Evolutionary conservation across 192 early-diverging fungal species (phyloP).

Genomic region (Entophlyctis luteolus): DNA sequence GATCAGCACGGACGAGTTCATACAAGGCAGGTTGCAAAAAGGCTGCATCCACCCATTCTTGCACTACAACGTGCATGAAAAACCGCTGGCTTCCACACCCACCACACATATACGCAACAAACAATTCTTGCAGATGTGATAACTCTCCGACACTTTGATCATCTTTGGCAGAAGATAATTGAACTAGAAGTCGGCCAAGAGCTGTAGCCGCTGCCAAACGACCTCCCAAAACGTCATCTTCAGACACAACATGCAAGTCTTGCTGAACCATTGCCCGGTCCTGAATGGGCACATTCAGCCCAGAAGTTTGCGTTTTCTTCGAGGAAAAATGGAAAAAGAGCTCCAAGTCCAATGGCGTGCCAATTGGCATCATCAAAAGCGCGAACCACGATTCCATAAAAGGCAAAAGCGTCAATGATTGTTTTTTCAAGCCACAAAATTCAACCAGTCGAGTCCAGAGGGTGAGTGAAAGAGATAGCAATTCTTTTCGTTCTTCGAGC

Average conservation of each 20-base stretch:
- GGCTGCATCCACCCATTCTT: slow-evolving; percentile 62
- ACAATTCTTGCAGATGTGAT: slow-evolving; percentile 37
- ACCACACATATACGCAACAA: slow-evolving; percentile 63
- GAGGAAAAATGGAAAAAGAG: slow-evolving; percentile 36
- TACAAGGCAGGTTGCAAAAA: background rate
- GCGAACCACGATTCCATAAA: slow-evolving; percentile 56
- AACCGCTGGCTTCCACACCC: slow-evolving; percentile 75
- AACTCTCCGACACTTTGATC: background rate
- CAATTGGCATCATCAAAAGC: slow-evolving; percentile 80
- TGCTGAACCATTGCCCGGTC: slow-evolving; percentile 89
- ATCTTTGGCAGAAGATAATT: slow-evolving; percentile 42
- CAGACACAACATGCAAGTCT: slow-evolving; percentile 77
- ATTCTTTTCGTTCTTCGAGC: slow-evolving; percentile 72
- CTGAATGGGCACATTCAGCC: slow-evolving; percentile 66
- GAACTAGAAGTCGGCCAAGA: slow-evolving; percentile 66
- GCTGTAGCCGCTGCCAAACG: slow-evolving; percentile 73
- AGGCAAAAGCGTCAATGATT: background rate
- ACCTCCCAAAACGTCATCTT: slow-evolving; percentile 74
- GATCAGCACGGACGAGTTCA: slow-evolving; percentile 30
- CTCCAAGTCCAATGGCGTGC: slow-evolving; percentile 63
- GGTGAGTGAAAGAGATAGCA: slow-evolving; percentile 53
- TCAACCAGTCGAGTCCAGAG: slow-evolving; percentile 67
- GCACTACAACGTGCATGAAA: slow-evolving; percentile 68
- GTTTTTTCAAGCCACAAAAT: slow-evolving; percentile 24
- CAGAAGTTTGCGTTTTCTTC: background rate